Evolutionary conservation across 345 rosid species (phyloP), one percentile per base, ranked within the genome.

Genomic region (Acer yangbiense): DNA sequence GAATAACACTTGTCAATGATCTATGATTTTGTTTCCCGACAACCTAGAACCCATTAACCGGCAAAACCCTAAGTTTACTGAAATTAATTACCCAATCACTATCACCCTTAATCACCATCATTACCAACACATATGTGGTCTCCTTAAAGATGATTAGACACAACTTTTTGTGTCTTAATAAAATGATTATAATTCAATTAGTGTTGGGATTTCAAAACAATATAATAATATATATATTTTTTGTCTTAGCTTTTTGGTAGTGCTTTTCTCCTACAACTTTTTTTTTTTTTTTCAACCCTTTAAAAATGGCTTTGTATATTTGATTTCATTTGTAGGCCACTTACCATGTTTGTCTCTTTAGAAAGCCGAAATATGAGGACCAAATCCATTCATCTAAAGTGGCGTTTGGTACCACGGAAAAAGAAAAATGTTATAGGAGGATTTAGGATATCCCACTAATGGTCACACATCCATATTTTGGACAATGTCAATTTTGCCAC

Each of bases 281-380:
- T 7, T 41, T 41, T 41, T 41, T 41, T 7, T 41, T 41, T 58
- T 68, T 77, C 86, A 81, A 83, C 79, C 65, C 73, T 73, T 25
- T n/a, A 80, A 43, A 48, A 65, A 43, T 48, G 61, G 48, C 21
- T 57, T 58, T 73, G 7, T 16, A 41, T 58, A 41, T 58, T 81
- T 84, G 78, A 81, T 78, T 83, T 79, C 83, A 68, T 85, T 41
- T 82, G 82, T 76, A 79, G 86, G 79, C 93, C 90, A 88, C 87
- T 89, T 78, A 75, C 85, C 73, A 29, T 84, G 89, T 82, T 68
- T 86, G 81, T 85, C 79, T 72, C 85, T 83, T 81, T 86, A 71
- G 66, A 65, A 87, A 80, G 83, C 86, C 81, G 81, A 76, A 83
- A 86, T 74, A 75, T 35, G 79, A 80, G 88, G 85, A 85, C 61